phyloP scores from a whole-genome alignment of 139 green algal species.

The Chlamydomonas sp. region DNA sequence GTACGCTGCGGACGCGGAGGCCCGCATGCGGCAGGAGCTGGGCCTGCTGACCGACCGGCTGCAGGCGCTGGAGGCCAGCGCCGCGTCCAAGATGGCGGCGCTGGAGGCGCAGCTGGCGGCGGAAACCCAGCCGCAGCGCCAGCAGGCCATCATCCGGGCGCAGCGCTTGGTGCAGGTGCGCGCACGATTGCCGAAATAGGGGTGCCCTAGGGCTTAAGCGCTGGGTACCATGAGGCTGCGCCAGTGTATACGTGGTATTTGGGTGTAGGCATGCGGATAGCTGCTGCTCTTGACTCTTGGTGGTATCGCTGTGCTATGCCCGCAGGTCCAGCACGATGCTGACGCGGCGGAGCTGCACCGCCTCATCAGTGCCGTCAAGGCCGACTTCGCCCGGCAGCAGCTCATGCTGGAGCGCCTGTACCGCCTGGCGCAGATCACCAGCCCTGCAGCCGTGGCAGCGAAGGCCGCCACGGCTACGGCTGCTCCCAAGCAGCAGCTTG shows the following conservation, averaged over 20 bases:
- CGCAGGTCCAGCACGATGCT: constrained; percentile 27
- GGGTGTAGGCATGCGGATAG: no score
- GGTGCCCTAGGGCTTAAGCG: no score
- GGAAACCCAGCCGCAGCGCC: constrained; percentile 3
- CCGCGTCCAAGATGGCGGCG: constrained; percentile 3
- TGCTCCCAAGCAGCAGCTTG: not conserved
- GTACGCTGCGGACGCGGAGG: constrained; percentile 1
- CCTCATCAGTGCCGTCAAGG: constrained; percentile 10
- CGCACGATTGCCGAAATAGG: no score
- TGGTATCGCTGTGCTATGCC: not conserved
- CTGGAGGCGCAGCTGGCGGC: constrained; percentile 10
- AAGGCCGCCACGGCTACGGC: not conserved
- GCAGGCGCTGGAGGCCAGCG: not conserved
- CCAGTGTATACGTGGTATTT: no score
- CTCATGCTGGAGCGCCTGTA: constrained; percentile 18
- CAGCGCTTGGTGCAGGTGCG: constrained; percentile 27
- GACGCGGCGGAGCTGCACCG: constrained; percentile 7
- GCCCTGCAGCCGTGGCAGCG: not conserved
- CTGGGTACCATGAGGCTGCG: no score
- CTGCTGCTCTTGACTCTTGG: no score
- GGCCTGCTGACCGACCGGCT: constrained; percentile 1
- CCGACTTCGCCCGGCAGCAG: constrained; percentile 19
- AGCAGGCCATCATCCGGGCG: constrained; percentile 5
- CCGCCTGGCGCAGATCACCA: constrained; percentile 21
- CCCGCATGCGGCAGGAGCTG: not conserved